Evolutionary conservation across 805 yeast genomes (phyloP).

Genomic region (Saccharomycopsis sp.): DNA sequence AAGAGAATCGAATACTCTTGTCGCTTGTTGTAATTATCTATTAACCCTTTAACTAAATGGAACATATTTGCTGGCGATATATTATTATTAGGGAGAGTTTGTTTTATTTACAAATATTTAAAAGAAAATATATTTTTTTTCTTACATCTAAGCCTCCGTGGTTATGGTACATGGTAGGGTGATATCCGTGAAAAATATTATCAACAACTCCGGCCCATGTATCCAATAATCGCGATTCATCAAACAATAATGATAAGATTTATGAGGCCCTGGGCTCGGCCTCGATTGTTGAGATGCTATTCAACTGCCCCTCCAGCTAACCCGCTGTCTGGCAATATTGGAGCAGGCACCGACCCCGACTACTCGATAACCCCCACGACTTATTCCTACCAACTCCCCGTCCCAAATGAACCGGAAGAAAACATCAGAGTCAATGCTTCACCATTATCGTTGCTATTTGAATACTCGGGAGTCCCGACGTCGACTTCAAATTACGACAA

Average conservation of each 20-base stretch:
- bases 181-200: no score
- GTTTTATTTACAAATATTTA: no score
- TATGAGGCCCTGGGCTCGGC: no score
- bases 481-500: conserved; percentile 27
- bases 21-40: conserved; percentile 47
- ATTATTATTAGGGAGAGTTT: no score
- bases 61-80: conserved; percentile 54
- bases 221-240: no score
- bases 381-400: conserved; percentile 20
- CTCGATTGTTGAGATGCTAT: neutral
- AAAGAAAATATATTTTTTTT: no score
- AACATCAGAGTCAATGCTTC: conserved; percentile 21
- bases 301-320: neutral
- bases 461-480: conserved; percentile 33
- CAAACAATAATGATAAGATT: no score
- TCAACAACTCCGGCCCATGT: no score
- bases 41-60: conserved; percentile 58
- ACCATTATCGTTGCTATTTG: conserved; percentile 21
- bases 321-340: neutral
- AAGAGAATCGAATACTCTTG: conserved; percentile 75
- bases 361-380: conserved; percentile 24
- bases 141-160: no score
- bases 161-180: no score
- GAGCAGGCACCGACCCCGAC: conserved; percentile 17
- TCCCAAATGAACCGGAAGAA: conserved; percentile 3